These are phyloP conservation scores for Diplotaxis tenuifolia DNA, from an alignment of 345 rosid genomes.

Conservation along the genomic window DNA sequence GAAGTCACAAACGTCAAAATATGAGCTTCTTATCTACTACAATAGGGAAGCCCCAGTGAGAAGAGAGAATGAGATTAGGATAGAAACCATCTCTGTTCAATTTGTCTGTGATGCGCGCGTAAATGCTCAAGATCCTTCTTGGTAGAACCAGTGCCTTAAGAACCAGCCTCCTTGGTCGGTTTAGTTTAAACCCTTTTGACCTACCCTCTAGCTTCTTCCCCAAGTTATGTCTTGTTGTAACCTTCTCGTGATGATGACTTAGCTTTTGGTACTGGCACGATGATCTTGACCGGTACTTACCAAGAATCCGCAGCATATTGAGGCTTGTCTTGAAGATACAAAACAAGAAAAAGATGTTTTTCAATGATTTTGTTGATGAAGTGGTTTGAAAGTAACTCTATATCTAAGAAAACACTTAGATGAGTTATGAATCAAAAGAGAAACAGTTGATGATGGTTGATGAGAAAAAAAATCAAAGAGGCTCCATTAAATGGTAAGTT, in stretches of 20 bases:
- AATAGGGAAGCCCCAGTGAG: conserved; percentile 65
- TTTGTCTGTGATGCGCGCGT: conserved; percentile 38
- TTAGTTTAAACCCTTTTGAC: conserved; percentile 50
- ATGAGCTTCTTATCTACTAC: conserved; percentile 7
- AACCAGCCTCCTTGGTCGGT: conserved; percentile 49
- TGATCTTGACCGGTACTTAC: conserved; percentile 24
- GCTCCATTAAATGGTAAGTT: conserved; percentile 24
- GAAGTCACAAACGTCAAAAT: conserved; percentile 26
- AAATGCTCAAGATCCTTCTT: conserved; percentile 43
- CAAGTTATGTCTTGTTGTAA: conserved; percentile 25
- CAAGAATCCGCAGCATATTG: conserved; percentile 25
- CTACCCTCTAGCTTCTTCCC: conserved; percentile 39
- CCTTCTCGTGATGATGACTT: conserved; percentile 25
- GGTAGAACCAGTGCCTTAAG: conserved; percentile 43
- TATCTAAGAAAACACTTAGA: not conserved
- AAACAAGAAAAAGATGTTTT: conserved; percentile 1
- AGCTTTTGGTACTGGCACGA: conserved; percentile 47
- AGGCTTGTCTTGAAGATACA: not conserved
- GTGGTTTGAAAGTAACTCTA: not conserved
- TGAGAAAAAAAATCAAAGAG: not conserved
- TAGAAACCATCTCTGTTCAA: conserved; percentile 48
- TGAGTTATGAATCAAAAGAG: conserved; percentile 7
- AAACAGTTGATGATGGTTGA: conserved; percentile 16
- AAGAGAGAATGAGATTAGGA: conserved; percentile 51
- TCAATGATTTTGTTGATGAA: conserved; percentile 1